Base-by-base conservation (phyloP, 495 filamentous ascomycete species). In the Cercophora scortea region DNA sequence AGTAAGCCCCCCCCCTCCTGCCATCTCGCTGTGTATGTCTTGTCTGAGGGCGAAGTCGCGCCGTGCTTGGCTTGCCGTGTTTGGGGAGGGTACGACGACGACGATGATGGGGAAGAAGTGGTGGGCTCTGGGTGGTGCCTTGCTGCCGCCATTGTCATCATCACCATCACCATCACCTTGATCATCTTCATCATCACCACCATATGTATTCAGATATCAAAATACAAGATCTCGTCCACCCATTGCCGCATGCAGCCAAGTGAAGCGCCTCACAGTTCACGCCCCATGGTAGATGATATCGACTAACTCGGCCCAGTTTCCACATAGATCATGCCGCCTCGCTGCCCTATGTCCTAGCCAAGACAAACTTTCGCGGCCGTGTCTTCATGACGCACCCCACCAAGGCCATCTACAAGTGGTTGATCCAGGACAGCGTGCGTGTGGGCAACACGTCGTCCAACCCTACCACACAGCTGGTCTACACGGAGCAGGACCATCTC, bases 361-460 rank as follows among this genome's bases (percentile, higher is more conserved):
- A 98, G 71, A 96, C 93, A 44, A 95, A 94, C 63, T 98, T 98
- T 78, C 85, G 87, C 56, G 93, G 93, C 49, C 83, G 91, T 32
- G 90, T 96, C 52, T 96, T 96, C 73, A 98, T 96, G 92, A 98
- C 93, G 25, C 93, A 97, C 72, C 88, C 93, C 6, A 98, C 93
- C 19, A 96, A 96, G 70, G 93, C 93, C 54, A 98, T 98, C 69
- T 98, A 98, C 78, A 97, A 96, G 75, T 96, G 92, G 90, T 78
- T 98, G 35, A 95, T 97, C 48, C 90, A 95, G 66, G 93, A 98
- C 71, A 90, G 87, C 63, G 87, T 98, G 32, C 84, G 93, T 53
- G 90, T 98, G 35, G 82, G 85, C 46, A 78, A 89, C 65, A 89
- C 87, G 0, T 85, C 88, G 0, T 86, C 88, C 1, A 85, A 88